Percentiles rank a stretch among this genome's conserved stretches.
phyloP scores from a whole-genome alignment of 2,329 filamentous ascomycete species.

The Penicillium concentricum region DNA sequence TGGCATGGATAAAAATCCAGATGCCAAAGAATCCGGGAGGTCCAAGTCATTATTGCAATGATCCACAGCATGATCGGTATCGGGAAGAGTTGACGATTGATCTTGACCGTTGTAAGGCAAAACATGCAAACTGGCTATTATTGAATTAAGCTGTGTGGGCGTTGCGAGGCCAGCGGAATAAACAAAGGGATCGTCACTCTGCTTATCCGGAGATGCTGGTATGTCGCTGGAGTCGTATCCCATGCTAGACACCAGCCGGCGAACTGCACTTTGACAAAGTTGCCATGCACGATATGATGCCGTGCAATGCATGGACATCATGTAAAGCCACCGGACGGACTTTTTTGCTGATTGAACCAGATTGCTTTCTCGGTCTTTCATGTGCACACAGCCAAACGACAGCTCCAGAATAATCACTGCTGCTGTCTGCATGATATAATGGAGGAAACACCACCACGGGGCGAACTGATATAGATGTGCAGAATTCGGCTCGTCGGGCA shows the following conservation, averaged over 20 bases:
- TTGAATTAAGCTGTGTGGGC: background rate
- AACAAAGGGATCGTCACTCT: background rate
- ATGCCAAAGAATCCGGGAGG: background rate
- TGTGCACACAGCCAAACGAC: conserved; percentile 36
- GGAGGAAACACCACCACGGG: conserved; percentile 44
- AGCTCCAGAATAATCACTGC: conserved; percentile 40
- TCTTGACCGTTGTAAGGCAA: background rate
- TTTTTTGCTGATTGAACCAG: conserved; percentile 35
- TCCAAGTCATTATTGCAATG: background rate
- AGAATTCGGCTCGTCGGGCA: conserved; percentile 36
- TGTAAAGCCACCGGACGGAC: conserved; percentile 37
- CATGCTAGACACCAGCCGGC: conserved; percentile 21
- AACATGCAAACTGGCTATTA: background rate
- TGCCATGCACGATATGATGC: conserved; percentile 35
- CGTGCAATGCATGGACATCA: conserved; percentile 28
- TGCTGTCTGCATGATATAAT: conserved; percentile 42
- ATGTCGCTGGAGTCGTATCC: conserved; percentile 10
- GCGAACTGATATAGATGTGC: conserved; percentile 31
- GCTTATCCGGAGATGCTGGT: background rate
- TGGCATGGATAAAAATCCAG: background rate
- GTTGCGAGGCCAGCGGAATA: background rate
- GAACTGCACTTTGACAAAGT: conserved; percentile 26
- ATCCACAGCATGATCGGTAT: background rate
- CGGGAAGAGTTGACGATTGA: background rate
- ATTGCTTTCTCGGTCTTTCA: conserved; percentile 30